Evolutionary conservation across 352 stramenopile species (phyloP).

Genomic region (Blastocystis sp.): DNA sequence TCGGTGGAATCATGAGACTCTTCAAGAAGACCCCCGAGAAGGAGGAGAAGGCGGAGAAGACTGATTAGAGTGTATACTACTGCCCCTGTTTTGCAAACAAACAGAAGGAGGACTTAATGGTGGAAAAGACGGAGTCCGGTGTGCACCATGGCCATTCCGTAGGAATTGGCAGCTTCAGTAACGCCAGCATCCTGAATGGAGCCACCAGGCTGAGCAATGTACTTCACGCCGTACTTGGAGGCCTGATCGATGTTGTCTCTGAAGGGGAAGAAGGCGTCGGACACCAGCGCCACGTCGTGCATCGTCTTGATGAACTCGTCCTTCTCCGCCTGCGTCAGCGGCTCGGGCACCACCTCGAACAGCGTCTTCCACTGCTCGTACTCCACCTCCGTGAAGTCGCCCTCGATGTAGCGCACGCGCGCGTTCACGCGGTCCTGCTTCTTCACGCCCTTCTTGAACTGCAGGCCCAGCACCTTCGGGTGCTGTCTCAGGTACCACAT

Average conservation of each 20-base stretch:
- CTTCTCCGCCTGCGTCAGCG: conserved; percentile 89
- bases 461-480: conserved; percentile 88
- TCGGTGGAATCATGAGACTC: conserved; percentile 3
- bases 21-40: conserved; percentile 24
- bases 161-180: conserved; percentile 92
- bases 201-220: conserved; percentile 91
- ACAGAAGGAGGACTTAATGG: conserved; percentile 81
- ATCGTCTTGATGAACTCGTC: conserved; percentile 80
- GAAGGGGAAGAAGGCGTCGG: conserved; percentile 99
- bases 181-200: conserved; percentile 84
- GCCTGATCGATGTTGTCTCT: conserved; percentile 83
- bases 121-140: conserved; percentile 97
- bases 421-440: conserved; percentile 98
- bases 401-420: conserved; percentile 98
- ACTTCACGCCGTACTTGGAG: conserved; percentile 89
- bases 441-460: conserved; percentile 95
- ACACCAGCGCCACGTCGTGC: conserved; percentile 88
- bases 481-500: conserved; percentile 98
- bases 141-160: conserved; percentile 98
- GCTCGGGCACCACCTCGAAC: conserved; percentile 88
- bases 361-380: conserved; percentile 87
- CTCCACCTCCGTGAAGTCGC: conserved; percentile 94
- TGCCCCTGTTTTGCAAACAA: not conserved
- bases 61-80: not conserved
- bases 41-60: not conserved